These are phyloP conservation scores for Kandelia obovata DNA, from an alignment of 345 rosid species.

Conservation along the genomic window DNA sequence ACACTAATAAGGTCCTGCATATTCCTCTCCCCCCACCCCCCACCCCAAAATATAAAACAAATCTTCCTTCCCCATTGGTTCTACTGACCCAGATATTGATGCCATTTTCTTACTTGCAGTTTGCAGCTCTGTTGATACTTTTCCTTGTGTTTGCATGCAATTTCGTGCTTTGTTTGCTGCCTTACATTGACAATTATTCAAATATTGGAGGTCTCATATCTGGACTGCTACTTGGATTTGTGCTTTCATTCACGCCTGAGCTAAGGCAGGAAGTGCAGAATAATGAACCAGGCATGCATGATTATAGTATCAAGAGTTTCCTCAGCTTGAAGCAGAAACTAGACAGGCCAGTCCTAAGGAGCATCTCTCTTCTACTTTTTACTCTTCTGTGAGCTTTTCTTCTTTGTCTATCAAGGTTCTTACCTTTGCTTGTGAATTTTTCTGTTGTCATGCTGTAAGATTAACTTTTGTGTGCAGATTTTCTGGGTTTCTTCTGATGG, in stretches of 20 bases:
- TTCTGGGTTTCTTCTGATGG: conserved; percentile 46
- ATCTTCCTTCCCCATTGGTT: conserved; percentile 9
- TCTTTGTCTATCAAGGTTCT: not conserved
- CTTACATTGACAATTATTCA: conserved; percentile 62
- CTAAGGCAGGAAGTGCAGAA: conserved; percentile 33
- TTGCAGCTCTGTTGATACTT: conserved; percentile 50
- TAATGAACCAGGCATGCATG: conserved; percentile 47
- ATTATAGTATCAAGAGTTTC: conserved; percentile 39
- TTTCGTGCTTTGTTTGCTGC: conserved; percentile 68
- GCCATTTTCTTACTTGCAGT: conserved; percentile 45
- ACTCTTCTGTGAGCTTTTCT: conserved; percentile 50
- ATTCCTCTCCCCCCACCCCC: not conserved
- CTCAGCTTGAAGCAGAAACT: conserved; percentile 50
- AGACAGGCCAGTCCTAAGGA: conserved; percentile 68
- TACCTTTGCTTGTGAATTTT: not conserved
- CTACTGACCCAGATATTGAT: conserved; percentile 14
- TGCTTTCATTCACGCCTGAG: conserved; percentile 58
- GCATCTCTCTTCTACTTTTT: conserved; percentile 49
- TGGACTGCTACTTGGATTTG: conserved; percentile 73
- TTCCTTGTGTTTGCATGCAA: conserved; percentile 44
- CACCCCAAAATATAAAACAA: no score
- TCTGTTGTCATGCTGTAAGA: conserved; percentile 3
- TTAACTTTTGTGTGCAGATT: conserved; percentile 35
- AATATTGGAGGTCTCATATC: conserved; percentile 74
- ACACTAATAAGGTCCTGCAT: conserved; percentile 54